A percentile compares a stretch with the other conserved stretches of the same genome.
These are phyloP conservation scores for Fusarium kyushuense DNA, from an alignment of 2,329 filamentous ascomycete species.

Conservation along the genomic window DNA sequence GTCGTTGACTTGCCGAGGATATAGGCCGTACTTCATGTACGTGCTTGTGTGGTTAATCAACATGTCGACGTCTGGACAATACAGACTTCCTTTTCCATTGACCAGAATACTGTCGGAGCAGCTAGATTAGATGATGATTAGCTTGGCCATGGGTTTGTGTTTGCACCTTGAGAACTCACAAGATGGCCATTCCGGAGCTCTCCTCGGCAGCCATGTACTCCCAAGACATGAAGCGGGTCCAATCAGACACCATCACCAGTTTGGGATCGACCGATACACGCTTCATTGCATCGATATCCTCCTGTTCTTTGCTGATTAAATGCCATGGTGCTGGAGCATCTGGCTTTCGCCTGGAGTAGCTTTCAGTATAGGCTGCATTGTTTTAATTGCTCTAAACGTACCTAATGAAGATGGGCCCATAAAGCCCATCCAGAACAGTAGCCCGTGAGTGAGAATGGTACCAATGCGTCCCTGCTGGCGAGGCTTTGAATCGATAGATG, in stretches of 20 bases:
- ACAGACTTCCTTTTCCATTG: slow-evolving; percentile 9
- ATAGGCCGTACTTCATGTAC: slow-evolving; percentile 12
- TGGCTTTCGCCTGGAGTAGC: neutral
- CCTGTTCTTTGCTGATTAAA: neutral
- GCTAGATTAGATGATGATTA: neutral
- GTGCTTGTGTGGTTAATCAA: slow-evolving; percentile 15
- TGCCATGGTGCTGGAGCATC: slow-evolving; percentile 5
- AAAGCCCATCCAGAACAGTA: slow-evolving; percentile 12
- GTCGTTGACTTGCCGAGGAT: slow-evolving; percentile 13
- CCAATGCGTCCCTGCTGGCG: slow-evolving; percentile 7
- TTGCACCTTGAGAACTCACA: neutral
- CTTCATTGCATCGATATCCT: neutral
- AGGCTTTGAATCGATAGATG: slow-evolving; percentile 14
- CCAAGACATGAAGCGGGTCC: slow-evolving; percentile 13
- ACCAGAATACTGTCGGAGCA: slow-evolving; percentile 14
- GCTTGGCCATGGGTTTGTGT: fast-evolving
- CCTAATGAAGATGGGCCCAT: slow-evolving; percentile 13
- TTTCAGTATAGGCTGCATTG: neutral
- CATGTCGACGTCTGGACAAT: slow-evolving; percentile 10
- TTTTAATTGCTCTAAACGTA: neutral
- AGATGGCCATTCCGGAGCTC: slow-evolving; percentile 11
- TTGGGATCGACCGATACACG: neutral
- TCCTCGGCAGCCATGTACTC: slow-evolving; percentile 14
- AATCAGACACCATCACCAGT: slow-evolving; percentile 9
- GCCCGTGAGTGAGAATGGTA: slow-evolving; percentile 13